Percentiles rank a stretch among this genome's conserved stretches.
Conservation (phyloP, 306 rosid species). For the Pyrus pyrifolia region DNA sequence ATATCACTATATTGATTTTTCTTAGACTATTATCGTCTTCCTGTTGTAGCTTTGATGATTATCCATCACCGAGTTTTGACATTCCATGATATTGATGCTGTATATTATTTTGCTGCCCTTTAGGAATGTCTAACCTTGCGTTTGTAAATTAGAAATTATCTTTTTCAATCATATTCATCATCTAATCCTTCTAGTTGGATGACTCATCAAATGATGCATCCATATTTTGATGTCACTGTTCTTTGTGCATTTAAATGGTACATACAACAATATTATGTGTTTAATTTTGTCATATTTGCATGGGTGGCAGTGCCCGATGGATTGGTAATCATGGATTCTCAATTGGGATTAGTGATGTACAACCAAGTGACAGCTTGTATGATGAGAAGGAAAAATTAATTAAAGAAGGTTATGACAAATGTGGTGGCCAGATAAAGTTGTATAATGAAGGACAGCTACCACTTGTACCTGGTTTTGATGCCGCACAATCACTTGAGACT, state of each 20-base stretch:
- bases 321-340: slow-evolving; percentile 97
- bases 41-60: neutral
- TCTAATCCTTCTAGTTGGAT: slow-evolving; percentile 2
- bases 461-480: slow-evolving; percentile 83
- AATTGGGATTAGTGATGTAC: slow-evolving; percentile 93
- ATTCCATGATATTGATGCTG: neutral
- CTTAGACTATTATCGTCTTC: neutral
- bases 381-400: slow-evolving; percentile 48
- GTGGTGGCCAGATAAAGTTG: slow-evolving; percentile 48
- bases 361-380: slow-evolving; percentile 56
- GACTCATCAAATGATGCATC: neutral
- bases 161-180: neutral
- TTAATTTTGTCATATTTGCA: slow-evolving; percentile 20
- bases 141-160: neutral
- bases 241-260: neutral
- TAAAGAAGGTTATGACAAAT: slow-evolving; percentile 40
- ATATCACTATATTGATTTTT: neutral
- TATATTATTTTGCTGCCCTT: neutral
- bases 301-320: slow-evolving; percentile 85
- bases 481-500: slow-evolving; percentile 81
- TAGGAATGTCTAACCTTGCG: neutral
- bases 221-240: slow-evolving; percentile 9
- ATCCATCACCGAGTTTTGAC: neutral
- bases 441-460: slow-evolving; percentile 63
- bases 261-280: slow-evolving; percentile 10